Evolutionary conservation across 257 asterid species (phyloP).

Genomic region (Lycium barbarum): DNA sequence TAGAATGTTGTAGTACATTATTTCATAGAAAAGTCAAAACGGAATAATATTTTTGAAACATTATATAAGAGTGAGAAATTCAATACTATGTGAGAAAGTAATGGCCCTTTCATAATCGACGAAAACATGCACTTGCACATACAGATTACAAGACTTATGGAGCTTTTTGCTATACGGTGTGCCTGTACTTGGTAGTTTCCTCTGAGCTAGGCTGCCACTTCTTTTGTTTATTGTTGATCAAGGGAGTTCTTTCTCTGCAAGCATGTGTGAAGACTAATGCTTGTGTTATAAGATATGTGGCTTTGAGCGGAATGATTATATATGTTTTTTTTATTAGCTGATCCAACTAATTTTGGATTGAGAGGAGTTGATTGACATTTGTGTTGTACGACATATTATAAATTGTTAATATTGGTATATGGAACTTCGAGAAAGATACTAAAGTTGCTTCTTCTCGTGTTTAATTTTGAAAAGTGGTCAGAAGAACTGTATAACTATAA

Average conservation of each 20-base stretch:
- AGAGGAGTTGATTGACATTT: slow-evolving; percentile 19
- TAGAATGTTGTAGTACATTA: neutral
- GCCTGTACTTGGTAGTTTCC: slow-evolving; percentile 16
- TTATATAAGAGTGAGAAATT: neutral
- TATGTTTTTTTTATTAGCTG: neutral
- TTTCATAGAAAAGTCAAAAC: neutral
- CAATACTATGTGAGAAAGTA: neutral
- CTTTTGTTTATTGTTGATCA: slow-evolving; percentile 18
- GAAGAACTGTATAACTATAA: slow-evolving; percentile 5
- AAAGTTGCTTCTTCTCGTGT: neutral
- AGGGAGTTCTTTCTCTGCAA: neutral
- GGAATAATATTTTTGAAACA: neutral
- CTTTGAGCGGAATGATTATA: neutral
- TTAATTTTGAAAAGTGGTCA: neutral
- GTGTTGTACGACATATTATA: neutral
- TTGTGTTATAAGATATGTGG: neutral
- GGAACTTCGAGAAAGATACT: neutral
- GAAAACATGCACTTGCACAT: neutral
- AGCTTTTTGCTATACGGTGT: neutral
- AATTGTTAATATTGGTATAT: neutral
- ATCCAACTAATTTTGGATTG: neutral
- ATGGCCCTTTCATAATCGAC: neutral
- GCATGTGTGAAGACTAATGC: neutral
- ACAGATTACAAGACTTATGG: neutral
- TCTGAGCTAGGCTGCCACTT: neutral